Evolutionary conservation across 2,329 filamentous ascomycete genomes (phyloP).

Genomic region (Colletotrichum australisinense): DNA sequence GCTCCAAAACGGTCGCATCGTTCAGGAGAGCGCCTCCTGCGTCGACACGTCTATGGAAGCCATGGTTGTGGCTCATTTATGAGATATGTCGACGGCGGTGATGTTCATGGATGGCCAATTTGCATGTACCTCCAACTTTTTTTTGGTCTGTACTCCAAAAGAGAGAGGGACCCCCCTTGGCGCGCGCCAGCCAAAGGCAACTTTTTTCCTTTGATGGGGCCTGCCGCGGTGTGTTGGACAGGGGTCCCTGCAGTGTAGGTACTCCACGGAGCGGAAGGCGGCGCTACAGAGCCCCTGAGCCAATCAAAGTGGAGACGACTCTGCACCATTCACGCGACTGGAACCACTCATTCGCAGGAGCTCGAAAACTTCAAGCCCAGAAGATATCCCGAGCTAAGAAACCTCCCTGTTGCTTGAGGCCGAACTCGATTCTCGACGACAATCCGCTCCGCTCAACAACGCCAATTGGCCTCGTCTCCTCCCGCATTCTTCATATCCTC

Average conservation of each 20-base stretch:
- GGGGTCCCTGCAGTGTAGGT: constrained; percentile 39
- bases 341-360: constrained; percentile 37
- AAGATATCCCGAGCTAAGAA: constrained; percentile 32
- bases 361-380: constrained; percentile 54
- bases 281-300: constrained; percentile 50
- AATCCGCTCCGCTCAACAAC: constrained; percentile 12
- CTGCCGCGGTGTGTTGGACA: constrained; percentile 1
- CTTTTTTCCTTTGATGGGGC: constrained; percentile 46
- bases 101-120: constrained; percentile 29
- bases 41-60: constrained; percentile 65
- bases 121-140: constrained; percentile 42
- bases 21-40: constrained; percentile 67
- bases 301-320: constrained; percentile 44
- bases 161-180: constrained; percentile 29
- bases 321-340: constrained; percentile 38
- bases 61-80: constrained; percentile 53
- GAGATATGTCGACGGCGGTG: constrained; percentile 34
- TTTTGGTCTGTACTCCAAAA: constrained; percentile 11
- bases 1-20: constrained; percentile 63
- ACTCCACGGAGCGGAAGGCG: constrained; percentile 42
- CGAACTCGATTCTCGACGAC: constrained; percentile 26
- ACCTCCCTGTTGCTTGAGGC: constrained; percentile 35
- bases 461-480: constrained; percentile 15
- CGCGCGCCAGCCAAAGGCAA: constrained; percentile 38
- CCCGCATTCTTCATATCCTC: constrained; percentile 8